phyloP scores from a whole-genome alignment of 2,329 filamentous ascomycete species.

The Fusarium subtropicale region DNA sequence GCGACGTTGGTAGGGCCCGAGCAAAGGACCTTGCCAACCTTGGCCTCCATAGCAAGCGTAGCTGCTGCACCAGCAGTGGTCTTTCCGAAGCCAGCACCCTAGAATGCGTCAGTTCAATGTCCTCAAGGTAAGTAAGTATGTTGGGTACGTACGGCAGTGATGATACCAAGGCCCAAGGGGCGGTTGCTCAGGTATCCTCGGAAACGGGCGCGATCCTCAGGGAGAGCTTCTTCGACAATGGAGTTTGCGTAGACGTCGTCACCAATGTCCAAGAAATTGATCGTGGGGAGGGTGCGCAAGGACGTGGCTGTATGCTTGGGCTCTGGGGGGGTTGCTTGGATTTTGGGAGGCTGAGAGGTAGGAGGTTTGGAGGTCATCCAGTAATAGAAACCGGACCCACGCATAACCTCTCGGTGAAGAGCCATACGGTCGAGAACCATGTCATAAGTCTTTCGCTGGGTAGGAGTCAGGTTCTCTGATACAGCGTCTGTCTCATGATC shows the following conservation, averaged over 20 bases:
- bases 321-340: too few relatives aligned
- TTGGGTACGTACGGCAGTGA: slow-evolving; percentile 27
- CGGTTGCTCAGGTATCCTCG: slow-evolving; percentile 18
- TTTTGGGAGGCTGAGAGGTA: not conserved
- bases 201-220: slow-evolving; percentile 18
- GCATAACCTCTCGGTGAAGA: slow-evolving; percentile 26
- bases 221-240: slow-evolving; percentile 6
- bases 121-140: not conserved
- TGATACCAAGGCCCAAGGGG: slow-evolving; percentile 22
- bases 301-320: too few relatives aligned
- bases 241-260: not conserved
- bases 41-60: slow-evolving; percentile 14
- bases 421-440: not conserved
- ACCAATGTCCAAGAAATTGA: slow-evolving; percentile 4
- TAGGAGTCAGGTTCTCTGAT: rapidly evolving
- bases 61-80: slow-evolving; percentile 1
- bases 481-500: rapidly evolving
- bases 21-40: slow-evolving; percentile 12
- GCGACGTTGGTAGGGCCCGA: slow-evolving; percentile 15
- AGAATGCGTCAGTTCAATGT: not conserved
- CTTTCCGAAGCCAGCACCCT: slow-evolving; percentile 33
- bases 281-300: not conserved
- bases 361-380: not conserved
- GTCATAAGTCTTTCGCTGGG: not conserved
- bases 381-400: slow-evolving; percentile 22